Evolutionary conservation across 305 asterid genomes (phyloP).

Genomic region (Salvia sclarea): DNA sequence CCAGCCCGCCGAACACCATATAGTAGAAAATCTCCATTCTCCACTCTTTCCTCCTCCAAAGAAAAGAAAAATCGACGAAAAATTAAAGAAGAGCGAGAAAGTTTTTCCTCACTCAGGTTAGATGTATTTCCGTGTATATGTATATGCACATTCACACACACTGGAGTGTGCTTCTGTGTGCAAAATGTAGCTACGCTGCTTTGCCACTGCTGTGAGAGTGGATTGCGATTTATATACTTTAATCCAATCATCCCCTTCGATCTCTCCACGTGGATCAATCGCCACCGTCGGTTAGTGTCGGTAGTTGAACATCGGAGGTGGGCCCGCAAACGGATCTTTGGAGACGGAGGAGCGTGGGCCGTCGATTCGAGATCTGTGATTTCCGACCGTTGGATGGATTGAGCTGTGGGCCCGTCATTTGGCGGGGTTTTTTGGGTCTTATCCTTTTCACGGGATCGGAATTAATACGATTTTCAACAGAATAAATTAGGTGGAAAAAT

Average conservation of each 20-base stretch:
- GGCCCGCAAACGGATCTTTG: slow-evolving; percentile 27
- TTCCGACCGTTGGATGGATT: slow-evolving; percentile 34
- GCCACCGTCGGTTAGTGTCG: slow-evolving; percentile 34
- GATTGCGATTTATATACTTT: not conserved
- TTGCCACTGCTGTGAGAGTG: slow-evolving; percentile 25
- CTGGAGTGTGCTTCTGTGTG: slow-evolving; percentile 38
- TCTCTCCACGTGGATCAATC: slow-evolving; percentile 36
- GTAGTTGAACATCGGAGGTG: slow-evolving; percentile 34
- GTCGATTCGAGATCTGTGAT: slow-evolving; percentile 23
- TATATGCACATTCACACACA: not conserved
- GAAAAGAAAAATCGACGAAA: not conserved
- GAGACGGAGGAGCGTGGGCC: slow-evolving; percentile 20
- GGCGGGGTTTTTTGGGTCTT: slow-evolving; percentile 23
- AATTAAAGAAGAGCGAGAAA: slow-evolving; percentile 6
- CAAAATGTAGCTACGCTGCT: slow-evolving; percentile 32
- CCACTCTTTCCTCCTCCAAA: not conserved
- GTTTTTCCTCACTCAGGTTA: not conserved
- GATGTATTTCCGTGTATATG: not conserved
- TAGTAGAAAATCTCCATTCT: slow-evolving; percentile 91
- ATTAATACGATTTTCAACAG: not conserved
- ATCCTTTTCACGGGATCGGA: slow-evolving; percentile 16
- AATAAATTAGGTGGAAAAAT: not conserved
- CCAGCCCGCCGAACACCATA: slow-evolving; percentile 72
- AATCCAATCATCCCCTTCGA: not conserved
- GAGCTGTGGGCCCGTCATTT: slow-evolving; percentile 26